phyloP scores from a whole-genome alignment of 176 grass and related monocot species.

The maize (Zea mays) region Zm-B73-REFERENCE-NAM-5.0 NC_050097.1:219149501-219150000 shows the following conservation, averaged over 20 bases:
- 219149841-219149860: neutral
- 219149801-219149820: neutral
- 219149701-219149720: neutral
- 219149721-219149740: neutral
- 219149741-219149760: neutral
- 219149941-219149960: constrained; percentile 90
- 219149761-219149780: neutral
- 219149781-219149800: neutral
- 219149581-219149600: no score
- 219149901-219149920: constrained; percentile 76
- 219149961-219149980: constrained; percentile 51
- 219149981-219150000: constrained; percentile 2
- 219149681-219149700: no score
- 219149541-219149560: no score
- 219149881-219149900: constrained; percentile 53
- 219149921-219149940: constrained; percentile 54
- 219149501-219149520: no score
- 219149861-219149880: constrained; percentile 6
- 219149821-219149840: neutral
- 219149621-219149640: no score
- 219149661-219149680: no score
- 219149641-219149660: no score
- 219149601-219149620: no score
- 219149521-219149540: no score
- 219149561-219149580: no score